A percentile compares a stretch with the other conserved stretches of the same genome.
phyloP scores from a whole-genome alignment of 495 filamentous ascomycete species.

The Amniculicola lignicola region DNA sequence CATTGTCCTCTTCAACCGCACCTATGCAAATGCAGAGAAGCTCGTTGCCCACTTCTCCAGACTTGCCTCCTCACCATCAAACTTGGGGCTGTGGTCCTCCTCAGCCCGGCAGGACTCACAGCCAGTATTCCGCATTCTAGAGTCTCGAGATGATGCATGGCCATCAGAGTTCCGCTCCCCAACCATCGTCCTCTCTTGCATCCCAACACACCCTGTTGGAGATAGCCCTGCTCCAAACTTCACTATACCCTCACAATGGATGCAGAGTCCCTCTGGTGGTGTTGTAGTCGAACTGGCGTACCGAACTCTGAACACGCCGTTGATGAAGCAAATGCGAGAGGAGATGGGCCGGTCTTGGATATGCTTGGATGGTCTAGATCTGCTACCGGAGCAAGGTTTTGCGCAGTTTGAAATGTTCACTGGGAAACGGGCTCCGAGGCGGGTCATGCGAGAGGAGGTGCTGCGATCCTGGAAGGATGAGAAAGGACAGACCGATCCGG shows the following conservation, averaged over 20 bases:
- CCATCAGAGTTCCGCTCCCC: constrained; percentile 61
- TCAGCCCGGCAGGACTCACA: constrained; percentile 1
- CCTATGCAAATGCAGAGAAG: constrained; percentile 55
- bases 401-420: constrained; percentile 82
- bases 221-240: constrained; percentile 68
- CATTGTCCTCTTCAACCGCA: constrained; percentile 79
- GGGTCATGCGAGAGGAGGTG: constrained; percentile 68
- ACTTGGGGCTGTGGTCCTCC: constrained; percentile 1
- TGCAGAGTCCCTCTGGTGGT: constrained; percentile 72
- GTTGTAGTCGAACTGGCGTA: constrained; percentile 80
- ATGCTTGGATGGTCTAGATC: constrained; percentile 74
- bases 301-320: constrained; percentile 66
- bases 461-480: constrained; percentile 41
- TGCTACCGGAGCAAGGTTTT: constrained; percentile 76
- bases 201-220: constrained; percentile 64
- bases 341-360: constrained; percentile 67
- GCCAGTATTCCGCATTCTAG: constrained; percentile 50
- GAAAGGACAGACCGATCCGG: constrained; percentile 8
- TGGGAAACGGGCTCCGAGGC: constrained; percentile 71
- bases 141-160: constrained; percentile 61
- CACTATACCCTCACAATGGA: constrained; percentile 70
- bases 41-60: constrained; percentile 70
- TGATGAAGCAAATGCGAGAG: constrained; percentile 64
- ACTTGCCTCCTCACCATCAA: constrained; percentile 16
- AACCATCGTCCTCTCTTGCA: constrained; percentile 73